phyloP scores from a whole-genome alignment of 345 rosid species.

The Lenwebbia sp. region DNA sequence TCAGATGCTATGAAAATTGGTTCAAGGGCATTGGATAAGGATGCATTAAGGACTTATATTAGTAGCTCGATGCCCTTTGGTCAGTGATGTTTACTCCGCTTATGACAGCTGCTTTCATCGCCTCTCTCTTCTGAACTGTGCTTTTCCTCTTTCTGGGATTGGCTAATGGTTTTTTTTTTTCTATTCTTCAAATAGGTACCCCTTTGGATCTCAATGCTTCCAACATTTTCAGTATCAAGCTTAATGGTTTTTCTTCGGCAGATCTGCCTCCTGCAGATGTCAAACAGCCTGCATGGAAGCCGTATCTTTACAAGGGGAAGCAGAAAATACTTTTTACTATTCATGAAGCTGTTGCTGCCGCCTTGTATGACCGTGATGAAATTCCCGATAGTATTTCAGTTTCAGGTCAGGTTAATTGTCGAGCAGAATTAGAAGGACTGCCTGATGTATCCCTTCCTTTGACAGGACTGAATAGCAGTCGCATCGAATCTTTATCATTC shows the following conservation, averaged over 20 bases:
- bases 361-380: conserved; percentile 89
- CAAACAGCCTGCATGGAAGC: conserved; percentile 98
- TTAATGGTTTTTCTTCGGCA: conserved; percentile 69
- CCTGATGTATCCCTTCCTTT: conserved; percentile 92
- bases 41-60: conserved; percentile 65
- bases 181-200: conserved; percentile 43
- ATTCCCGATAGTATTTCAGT: conserved; percentile 80
- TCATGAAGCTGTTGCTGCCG: conserved; percentile 74
- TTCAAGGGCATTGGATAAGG: conserved; percentile 78
- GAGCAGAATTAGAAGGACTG: conserved; percentile 88
- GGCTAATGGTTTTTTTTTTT: conserved; percentile 4
- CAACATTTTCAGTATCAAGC: conserved; percentile 52
- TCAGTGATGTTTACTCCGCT: conserved; percentile 28
- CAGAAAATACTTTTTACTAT: conserved; percentile 76
- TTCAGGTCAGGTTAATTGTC: conserved; percentile 87
- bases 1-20: conserved; percentile 71
- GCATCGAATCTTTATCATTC: conserved; percentile 71
- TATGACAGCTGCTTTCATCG: neutral
- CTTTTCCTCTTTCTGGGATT: conserved; percentile 3
- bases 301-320: conserved; percentile 87
- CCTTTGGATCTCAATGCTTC: conserved; percentile 79
- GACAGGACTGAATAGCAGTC: conserved; percentile 53
- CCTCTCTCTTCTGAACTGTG: conserved; percentile 47
- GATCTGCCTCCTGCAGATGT: conserved; percentile 72
- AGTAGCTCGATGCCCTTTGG: conserved; percentile 88